phyloP scores from a whole-genome alignment of 2,329 filamentous ascomycete species.

The Aspergillus niger region DNA sequence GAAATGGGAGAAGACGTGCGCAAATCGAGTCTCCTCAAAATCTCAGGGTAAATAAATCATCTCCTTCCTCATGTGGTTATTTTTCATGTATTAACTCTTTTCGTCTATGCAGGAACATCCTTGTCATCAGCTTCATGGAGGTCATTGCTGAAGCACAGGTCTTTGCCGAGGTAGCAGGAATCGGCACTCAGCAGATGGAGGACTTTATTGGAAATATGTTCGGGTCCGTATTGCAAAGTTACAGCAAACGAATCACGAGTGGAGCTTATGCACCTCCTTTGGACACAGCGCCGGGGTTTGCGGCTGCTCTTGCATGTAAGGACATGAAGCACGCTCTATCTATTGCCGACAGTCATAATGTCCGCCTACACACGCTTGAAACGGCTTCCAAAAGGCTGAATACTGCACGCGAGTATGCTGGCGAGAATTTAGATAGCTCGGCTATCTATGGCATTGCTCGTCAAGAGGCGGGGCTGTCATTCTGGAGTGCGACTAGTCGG shows the following conservation, averaged over 20 bases:
- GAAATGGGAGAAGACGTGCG: constrained; percentile 47
- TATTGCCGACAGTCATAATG: not conserved
- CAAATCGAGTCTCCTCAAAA: constrained; percentile 53
- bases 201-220: constrained; percentile 34
- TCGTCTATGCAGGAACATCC: constrained; percentile 44
- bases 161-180: constrained; percentile 50
- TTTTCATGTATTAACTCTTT: too few species aligned
- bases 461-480: not conserved
- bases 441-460: not conserved
- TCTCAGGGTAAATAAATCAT: constrained; percentile 34
- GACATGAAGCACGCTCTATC: constrained; percentile 20
- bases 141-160: constrained; percentile 54
- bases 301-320: constrained; percentile 17
- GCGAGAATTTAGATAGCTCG: not conserved
- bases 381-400: not conserved
- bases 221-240: constrained; percentile 19
- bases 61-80: too few species aligned
- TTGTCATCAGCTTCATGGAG: constrained; percentile 54
- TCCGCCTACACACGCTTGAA: not conserved
- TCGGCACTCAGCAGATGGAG: constrained; percentile 47
- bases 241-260: constrained; percentile 22
- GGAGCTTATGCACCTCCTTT: constrained; percentile 22
- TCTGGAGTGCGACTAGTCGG: not conserved
- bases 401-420: not conserved
- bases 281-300: constrained; percentile 17